These are phyloP conservation scores for Elsinoe arachidis DNA, from an alignment of 2,329 filamentous ascomycete genomes.

Conservation along the genomic window DNA sequence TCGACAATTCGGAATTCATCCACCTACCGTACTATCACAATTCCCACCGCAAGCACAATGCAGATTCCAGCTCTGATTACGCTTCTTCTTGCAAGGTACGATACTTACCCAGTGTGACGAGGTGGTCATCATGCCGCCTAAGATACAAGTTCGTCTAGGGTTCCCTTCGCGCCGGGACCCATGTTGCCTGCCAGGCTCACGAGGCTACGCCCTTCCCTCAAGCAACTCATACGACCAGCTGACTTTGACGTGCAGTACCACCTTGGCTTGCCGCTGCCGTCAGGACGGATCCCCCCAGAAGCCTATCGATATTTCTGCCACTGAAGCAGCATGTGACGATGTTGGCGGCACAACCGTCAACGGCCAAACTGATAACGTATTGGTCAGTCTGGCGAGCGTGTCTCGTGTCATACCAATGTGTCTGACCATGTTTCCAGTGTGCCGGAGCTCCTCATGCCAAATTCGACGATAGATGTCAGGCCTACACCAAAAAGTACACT, in stretches of 20 bases:
- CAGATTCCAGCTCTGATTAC: neutral
- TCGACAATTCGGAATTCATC: neutral
- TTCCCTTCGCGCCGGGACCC: too few relatives aligned
- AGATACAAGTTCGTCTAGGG: too few relatives aligned
- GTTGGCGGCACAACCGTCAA: neutral
- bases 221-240: neutral
- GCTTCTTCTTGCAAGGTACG: neutral
- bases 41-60: neutral
- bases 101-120: neutral
- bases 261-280: neutral
- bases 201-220: neutral
- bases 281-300: neutral
- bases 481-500: neutral
- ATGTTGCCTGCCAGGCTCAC: too few relatives aligned
- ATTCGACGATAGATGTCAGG: neutral
- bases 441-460: neutral
- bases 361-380: neutral
- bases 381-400: neutral
- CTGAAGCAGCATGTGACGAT: neutral
- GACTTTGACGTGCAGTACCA: neutral
- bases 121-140: too few relatives aligned
- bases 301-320: neutral
- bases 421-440: neutral
- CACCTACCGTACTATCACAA: neutral
- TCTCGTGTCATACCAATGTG: neutral